Evolutionary conservation across 2,329 filamentous ascomycete genomes (phyloP).

Genomic region (Cladosporium sp.): DNA sequence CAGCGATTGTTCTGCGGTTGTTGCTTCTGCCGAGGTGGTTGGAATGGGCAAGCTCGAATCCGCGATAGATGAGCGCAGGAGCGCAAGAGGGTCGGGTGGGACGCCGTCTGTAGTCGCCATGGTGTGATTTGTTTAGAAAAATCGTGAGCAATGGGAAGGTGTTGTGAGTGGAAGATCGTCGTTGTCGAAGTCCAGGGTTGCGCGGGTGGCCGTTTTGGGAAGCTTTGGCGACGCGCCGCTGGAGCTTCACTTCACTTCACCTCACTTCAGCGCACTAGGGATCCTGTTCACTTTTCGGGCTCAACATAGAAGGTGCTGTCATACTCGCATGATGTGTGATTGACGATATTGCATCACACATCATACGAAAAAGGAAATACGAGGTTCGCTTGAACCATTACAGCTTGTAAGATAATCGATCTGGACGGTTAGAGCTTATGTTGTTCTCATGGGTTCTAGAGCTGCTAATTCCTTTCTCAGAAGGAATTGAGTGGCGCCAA

Average conservation of each 20-base stretch:
- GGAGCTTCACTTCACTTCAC: not conserved
- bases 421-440: too few relatives aligned
- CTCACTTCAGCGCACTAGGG: not conserved
- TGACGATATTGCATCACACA: too few relatives aligned
- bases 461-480: too few relatives aligned
- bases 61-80: slow-evolving; percentile 77
- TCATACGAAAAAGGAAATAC: too few relatives aligned
- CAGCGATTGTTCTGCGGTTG: slow-evolving; percentile 57
- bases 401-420: too few relatives aligned
- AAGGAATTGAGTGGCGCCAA: too few relatives aligned
- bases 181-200: not conserved
- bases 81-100: slow-evolving; percentile 61
- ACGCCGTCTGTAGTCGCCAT: slow-evolving; percentile 53
- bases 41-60: slow-evolving; percentile 64
- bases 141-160: not conserved
- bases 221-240: not conserved
- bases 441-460: too few relatives aligned
- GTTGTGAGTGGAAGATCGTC: too few relatives aligned
- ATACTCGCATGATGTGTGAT: too few relatives aligned
- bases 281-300: too few relatives aligned
- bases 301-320: too few relatives aligned
- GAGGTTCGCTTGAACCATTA: not conserved
- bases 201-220: not conserved
- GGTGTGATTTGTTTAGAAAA: not conserved
- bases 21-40: slow-evolving; percentile 58